These are phyloP conservation scores for Phlebiopsis flavidoalba DNA, from an alignment of 768 basidiomycete species.

Conservation along the genomic window DNA sequence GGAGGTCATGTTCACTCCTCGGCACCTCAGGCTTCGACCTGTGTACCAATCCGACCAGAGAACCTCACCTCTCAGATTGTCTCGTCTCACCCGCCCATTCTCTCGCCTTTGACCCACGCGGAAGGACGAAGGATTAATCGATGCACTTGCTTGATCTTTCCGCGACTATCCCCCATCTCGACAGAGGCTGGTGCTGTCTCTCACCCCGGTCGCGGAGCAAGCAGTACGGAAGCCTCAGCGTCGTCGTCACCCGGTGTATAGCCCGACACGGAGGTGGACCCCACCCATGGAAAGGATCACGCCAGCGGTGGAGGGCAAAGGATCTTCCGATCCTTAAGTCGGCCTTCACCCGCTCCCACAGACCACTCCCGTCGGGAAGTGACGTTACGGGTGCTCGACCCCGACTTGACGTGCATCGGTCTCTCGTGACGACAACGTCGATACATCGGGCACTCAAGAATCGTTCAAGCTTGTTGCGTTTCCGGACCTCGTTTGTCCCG, in stretches of 20 bases:
- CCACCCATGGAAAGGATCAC: neutral
- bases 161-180: constrained; percentile 22
- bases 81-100: constrained; percentile 21
- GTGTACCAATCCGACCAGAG: constrained; percentile 32
- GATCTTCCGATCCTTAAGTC: constrained; percentile 10
- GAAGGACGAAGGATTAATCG: constrained; percentile 15
- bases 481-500: constrained; percentile 57
- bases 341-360: constrained; percentile 31
- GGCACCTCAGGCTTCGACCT: constrained; percentile 61
- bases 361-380: constrained; percentile 50
- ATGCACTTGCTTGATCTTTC: constrained; percentile 24
- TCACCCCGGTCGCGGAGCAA: constrained; percentile 45
- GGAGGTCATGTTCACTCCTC: constrained; percentile 56
- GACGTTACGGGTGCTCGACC: constrained; percentile 60
- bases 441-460: constrained; percentile 73
- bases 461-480: constrained; percentile 74
- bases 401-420: constrained; percentile 74
- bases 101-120: constrained; percentile 14
- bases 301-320: neutral
- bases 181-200: constrained; percentile 37
- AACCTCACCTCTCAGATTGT: constrained; percentile 23
- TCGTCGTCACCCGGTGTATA: constrained; percentile 8
- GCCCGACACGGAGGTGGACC: neutral
- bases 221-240: constrained; percentile 30
- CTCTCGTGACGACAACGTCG: constrained; percentile 61